phyloP scores from a whole-genome alignment of 805 yeast genomes.

The Diddensiella transvaalensis region DNA sequence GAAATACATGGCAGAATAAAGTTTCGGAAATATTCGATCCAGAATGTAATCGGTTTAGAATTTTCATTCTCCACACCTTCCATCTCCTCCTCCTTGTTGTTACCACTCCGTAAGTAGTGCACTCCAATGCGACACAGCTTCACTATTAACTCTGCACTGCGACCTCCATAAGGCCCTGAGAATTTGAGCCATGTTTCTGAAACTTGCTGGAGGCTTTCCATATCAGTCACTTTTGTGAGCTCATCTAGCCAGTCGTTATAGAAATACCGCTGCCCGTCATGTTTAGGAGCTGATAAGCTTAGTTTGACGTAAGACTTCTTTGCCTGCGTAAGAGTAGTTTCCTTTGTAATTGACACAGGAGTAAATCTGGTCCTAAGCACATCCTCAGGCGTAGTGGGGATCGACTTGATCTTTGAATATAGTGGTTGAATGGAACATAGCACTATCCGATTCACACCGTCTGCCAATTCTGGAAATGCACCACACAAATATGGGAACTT shows the following conservation, averaged over 20 bases:
- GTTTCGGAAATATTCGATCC: constrained; percentile 64
- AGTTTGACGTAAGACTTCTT: no score
- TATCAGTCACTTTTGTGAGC: constrained; percentile 37
- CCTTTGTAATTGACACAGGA: constrained; percentile 13
- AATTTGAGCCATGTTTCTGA: constrained; percentile 50
- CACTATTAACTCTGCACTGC: constrained; percentile 46
- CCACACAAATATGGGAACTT: constrained; percentile 59
- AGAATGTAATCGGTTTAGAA: no score
- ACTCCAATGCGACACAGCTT: constrained; percentile 61
- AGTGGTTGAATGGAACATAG: not conserved
- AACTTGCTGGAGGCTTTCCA: constrained; percentile 45
- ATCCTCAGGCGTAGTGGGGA: not conserved
- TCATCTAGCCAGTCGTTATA: constrained; percentile 47
- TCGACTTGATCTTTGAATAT: constrained; percentile 7
- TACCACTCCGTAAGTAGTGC: constrained; percentile 32
- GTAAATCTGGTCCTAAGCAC: not conserved
- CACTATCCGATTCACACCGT: constrained; percentile 44
- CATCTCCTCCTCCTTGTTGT: constrained; percentile 10
- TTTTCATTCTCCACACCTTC: no score
- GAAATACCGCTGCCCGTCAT: constrained; percentile 35
- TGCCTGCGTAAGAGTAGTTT: constrained; percentile 12
- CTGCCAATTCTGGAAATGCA: constrained; percentile 48
- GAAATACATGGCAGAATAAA: constrained; percentile 63
- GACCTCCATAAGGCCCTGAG: constrained; percentile 53
- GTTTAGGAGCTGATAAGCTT: not conserved